phyloP scores from a whole-genome alignment of 257 asterid species.

The Ligustrum vulgare region DNA sequence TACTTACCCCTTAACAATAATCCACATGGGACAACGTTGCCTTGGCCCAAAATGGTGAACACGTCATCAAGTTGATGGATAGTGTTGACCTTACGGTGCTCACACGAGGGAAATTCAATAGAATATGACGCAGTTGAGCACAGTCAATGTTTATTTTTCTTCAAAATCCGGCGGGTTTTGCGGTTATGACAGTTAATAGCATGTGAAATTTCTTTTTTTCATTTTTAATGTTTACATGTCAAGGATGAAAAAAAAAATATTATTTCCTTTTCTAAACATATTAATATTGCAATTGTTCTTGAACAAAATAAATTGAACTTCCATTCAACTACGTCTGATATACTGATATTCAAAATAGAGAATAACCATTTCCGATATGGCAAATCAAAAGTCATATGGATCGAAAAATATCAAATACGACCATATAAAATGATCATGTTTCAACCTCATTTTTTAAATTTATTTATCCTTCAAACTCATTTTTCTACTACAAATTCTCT shows the following conservation, averaged over 20 bases:
- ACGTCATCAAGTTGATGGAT: conserved; percentile 4
- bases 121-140: not conserved
- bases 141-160: not conserved
- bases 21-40: conserved; percentile 40
- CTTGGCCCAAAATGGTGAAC: not conserved
- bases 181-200: not conserved
- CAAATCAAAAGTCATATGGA: too few species aligned
- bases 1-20: too few species aligned
- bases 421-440: too few species aligned
- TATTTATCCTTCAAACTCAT: too few species aligned
- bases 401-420: too few species aligned
- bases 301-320: not conserved
- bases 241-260: too few species aligned
- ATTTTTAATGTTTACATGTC: not conserved
- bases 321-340: too few species aligned
- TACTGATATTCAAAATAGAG: too few species aligned
- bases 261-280: too few species aligned
- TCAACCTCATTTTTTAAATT: too few species aligned
- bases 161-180: not conserved
- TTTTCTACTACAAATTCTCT: too few species aligned
- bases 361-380: too few species aligned
- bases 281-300: not conserved
- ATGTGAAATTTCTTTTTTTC: not conserved
- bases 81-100: conserved; percentile 25
- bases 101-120: conserved; percentile 15